Evolutionary conservation across 495 filamentous ascomycete species (phyloP), one percentile per base, ranked within the genome.

Genomic region (Penicillium soppii): DNA sequence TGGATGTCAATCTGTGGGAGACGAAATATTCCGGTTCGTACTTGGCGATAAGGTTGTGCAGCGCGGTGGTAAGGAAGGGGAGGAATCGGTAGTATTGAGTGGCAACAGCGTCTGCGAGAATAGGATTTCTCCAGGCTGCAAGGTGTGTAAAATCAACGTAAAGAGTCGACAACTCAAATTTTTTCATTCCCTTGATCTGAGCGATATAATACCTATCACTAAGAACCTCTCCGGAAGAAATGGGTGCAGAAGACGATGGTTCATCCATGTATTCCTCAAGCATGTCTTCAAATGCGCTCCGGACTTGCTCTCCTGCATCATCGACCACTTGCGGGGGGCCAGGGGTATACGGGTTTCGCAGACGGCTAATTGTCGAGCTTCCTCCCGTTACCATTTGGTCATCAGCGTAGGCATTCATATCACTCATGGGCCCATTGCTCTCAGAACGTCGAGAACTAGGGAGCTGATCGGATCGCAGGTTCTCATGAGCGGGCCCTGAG

Each of bases 81-180:
- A 92, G 81, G 66, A 96, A 97, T 54, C 94, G 87, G 68, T 97
- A 97, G 77, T 96, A 97, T 57, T 92, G 86, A 58, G 83, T 84
- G 43, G 89, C 85, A 50, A 97, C 89, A 29, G 90, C 92, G 43
- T 83, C 83, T 13, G 92, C 89, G 33, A 99, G 72, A 27, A 84
- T 81, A 20, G 88, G 88, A 50, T 87, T 82, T 50, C 84, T 79
- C 60, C 80, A 79, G 6, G 79, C 78, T 16, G 85, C 77, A 30
- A 99, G 70, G 69, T 99, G 94, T 42, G 82, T 89, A 74, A 85
- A 99, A 71, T 99, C 95, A 61, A 99, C 89, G 66, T 97, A 99
- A 33, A 97, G 84, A 5, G 94, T 99, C 1, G 92, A 97, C n/a
- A 96, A 78, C 52, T 86, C 82, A 67, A 89, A 91, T 47, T 83